These are phyloP conservation scores for Gossypium australe DNA, from an alignment of 345 rosid genomes.

Conservation along the genomic window DNA sequence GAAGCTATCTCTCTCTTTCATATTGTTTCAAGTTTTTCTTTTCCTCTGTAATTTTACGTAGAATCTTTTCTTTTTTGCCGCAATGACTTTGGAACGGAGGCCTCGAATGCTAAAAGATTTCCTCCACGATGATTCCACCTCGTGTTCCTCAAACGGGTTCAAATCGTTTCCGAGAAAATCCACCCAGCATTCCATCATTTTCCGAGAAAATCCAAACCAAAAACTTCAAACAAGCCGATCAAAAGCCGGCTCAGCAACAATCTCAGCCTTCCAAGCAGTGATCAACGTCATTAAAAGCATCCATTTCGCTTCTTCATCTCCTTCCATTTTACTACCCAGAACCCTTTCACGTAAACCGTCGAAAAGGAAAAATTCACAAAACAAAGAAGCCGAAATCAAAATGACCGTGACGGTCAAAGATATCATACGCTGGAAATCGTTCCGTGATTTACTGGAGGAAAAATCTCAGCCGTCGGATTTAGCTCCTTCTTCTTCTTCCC, in stretches of 20 bases:
- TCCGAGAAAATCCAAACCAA: constrained; percentile 1
- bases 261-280: constrained; percentile 41
- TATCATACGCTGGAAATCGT: constrained; percentile 81
- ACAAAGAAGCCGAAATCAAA: constrained; percentile 11
- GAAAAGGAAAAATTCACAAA: constrained; percentile 6
- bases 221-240: constrained; percentile 37
- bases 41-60: neutral
- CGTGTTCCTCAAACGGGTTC: constrained; percentile 43
- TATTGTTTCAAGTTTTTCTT: neutral
- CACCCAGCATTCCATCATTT: constrained; percentile 3
- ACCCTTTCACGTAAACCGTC: constrained; percentile 48
- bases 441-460: constrained; percentile 52
- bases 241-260: constrained; percentile 26
- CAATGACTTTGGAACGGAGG: constrained; percentile 20
- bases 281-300: constrained; percentile 46
- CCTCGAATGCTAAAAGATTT: constrained; percentile 74
- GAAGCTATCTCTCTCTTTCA: constrained; percentile 57
- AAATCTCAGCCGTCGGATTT: constrained; percentile 22
- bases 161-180: constrained; percentile 27
- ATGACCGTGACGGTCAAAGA: constrained; percentile 52
- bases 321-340: constrained; percentile 40
- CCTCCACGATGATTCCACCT: constrained; percentile 51
- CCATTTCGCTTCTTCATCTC: constrained; percentile 25
- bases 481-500: constrained; percentile 17
- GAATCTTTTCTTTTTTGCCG: neutral